Evolutionary conservation across 768 basidiomycete genomes (phyloP).

Genomic region (Amanita inopinata): DNA sequence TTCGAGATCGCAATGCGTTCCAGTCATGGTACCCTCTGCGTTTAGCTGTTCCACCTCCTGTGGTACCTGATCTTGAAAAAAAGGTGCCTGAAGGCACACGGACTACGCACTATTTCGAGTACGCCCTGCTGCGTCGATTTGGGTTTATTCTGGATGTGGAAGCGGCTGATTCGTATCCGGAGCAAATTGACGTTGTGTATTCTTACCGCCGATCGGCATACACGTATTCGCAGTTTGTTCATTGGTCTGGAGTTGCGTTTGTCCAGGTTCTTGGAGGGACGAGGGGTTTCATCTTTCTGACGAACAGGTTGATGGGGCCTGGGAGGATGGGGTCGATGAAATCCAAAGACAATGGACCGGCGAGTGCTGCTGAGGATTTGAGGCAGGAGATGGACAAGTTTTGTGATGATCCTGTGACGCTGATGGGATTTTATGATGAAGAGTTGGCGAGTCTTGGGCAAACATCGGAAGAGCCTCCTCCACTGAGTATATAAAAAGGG

Average conservation of each 20-base stretch:
- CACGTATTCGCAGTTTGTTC: slow-evolving; percentile 86
- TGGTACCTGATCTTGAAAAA: slow-evolving; percentile 54
- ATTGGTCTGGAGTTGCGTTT: slow-evolving; percentile 82
- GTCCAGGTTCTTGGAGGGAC: slow-evolving; percentile 76
- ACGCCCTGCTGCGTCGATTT: slow-evolving; percentile 64
- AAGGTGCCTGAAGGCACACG: slow-evolving; percentile 61
- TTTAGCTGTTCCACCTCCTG: slow-evolving; percentile 68
- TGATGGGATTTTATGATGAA: slow-evolving; percentile 68
- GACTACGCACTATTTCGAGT: slow-evolving; percentile 69
- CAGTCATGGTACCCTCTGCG: slow-evolving; percentile 83
- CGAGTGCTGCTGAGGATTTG: slow-evolving; percentile 52
- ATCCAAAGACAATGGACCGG: slow-evolving; percentile 45
- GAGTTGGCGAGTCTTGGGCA: slow-evolving; percentile 41
- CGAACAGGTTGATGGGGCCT: slow-evolving; percentile 75
- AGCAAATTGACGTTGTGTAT: slow-evolving; percentile 77
- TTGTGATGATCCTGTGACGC: slow-evolving; percentile 44
- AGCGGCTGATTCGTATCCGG: slow-evolving; percentile 66
- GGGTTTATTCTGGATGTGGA: slow-evolving; percentile 83
- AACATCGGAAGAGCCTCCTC: slow-evolving; percentile 43
- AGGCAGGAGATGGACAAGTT: slow-evolving; percentile 51
- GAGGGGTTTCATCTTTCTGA: slow-evolving; percentile 81
- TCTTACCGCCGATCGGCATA: slow-evolving; percentile 77
- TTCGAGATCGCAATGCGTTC: slow-evolving; percentile 79
- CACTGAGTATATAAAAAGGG: slow-evolving; percentile 30
- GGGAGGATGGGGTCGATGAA: slow-evolving; percentile 52